phyloP scores from a whole-genome alignment of 108 stramenopile species.

The Nannochloropsis salina region DNA sequence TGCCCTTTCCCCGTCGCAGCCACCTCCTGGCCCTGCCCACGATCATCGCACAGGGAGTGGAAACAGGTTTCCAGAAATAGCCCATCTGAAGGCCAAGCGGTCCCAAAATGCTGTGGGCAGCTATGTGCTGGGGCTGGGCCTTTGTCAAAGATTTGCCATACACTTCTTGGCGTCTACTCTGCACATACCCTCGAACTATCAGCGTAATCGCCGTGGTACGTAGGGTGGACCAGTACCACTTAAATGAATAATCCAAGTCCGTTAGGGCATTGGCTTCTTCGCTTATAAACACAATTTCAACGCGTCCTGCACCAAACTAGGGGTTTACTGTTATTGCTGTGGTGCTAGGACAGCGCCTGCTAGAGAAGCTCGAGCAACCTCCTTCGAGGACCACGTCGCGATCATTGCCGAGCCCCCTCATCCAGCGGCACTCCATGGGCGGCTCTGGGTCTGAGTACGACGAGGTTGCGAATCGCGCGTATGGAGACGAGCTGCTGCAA shows the following conservation, averaged over 20 bases:
- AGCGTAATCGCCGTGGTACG: background rate
- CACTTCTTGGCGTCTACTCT: background rate
- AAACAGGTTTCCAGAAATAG: too few relatives aligned
- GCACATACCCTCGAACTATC: background rate
- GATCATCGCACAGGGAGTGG: too few relatives aligned
- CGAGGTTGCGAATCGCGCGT: background rate
- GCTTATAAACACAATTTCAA: background rate
- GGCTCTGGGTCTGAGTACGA: background rate
- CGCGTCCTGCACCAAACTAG: background rate
- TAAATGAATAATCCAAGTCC: too few relatives aligned
- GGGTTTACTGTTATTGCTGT: constrained; percentile 2
- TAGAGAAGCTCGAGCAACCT: background rate
- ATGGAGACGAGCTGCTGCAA: background rate
- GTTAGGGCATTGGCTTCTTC: background rate
- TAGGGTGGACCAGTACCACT: background rate
- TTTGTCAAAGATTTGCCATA: constrained; percentile 9
- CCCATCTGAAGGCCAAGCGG: too few relatives aligned
- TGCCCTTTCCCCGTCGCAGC: too few relatives aligned
- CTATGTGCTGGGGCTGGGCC: constrained; percentile 1
- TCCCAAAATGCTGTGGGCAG: background rate
- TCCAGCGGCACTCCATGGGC: background rate
- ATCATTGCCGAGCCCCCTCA: background rate
- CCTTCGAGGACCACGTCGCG: background rate
- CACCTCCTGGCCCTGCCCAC: too few relatives aligned
- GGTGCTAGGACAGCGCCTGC: background rate